Evolutionary conservation across 2,329 filamentous ascomycete genomes (phyloP), one percentile per base, ranked within the genome.

Genomic region (Penicillium sp.): DNA sequence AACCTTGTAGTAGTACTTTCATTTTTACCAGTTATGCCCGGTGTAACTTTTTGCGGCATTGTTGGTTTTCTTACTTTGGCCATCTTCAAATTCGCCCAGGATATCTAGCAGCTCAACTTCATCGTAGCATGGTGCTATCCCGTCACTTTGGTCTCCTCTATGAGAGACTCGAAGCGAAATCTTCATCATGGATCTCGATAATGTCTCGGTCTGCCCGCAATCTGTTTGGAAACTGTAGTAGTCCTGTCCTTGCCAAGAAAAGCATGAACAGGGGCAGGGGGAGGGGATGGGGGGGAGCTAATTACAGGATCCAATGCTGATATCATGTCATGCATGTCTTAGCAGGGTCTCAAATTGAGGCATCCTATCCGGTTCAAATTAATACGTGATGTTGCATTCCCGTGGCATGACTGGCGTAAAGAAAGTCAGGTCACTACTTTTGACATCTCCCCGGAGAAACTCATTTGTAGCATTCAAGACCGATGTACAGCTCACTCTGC

Each of bases 131-230:
- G n/a, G 40, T 58, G 38, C 26, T 8, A 26, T 30, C 45, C 25
- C 37, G 6, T 25, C 14, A 37, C 8, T 30, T 10, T 30, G 37
- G 25, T 43, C 25, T 30, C 25, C 42, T n/a, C 35, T 16, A 6
- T 25, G 42, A 51, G 48, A 51, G 19, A 35, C 6, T 35, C 48
- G 19, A n/a, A 51, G 30, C 10, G 8, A n/a, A 38, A 52, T 40
- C 19, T 59, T 53, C 25, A 35, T 55, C 55, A 51, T 28, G 55
- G 65, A 51, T 22, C 25, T 61, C 55, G 6, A 26, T 56, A 26
- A 6, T 56, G 64, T 61, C 59, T 59, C 55, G 57, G 30, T 46
- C 26, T 25, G 43, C 35, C 35, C 28, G 14, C 22, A 7, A 51
- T 22, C n/a, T 0, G 48, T 19, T 22, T 22, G 19, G 19, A 22